Conservation (phyloP, 2,329 filamentous ascomycete genomes). For the Thelonectria blattea region DNA sequence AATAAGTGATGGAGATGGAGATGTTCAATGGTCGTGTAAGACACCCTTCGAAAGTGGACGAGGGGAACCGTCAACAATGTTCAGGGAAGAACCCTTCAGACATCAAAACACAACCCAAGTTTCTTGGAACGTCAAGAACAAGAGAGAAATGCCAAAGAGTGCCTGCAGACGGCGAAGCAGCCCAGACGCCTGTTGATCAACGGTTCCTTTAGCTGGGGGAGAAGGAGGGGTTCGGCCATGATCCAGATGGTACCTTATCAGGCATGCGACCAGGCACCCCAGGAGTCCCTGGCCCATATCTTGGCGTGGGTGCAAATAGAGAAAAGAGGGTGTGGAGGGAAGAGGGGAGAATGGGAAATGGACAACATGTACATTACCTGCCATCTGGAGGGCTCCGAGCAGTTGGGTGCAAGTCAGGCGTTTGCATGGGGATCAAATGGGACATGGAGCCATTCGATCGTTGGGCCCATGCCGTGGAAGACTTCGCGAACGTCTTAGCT, state of each 20-base stretch:
- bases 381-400: constrained; percentile 6
- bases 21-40: not conserved
- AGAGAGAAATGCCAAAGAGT: not conserved
- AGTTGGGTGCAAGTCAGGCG: not conserved
- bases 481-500: not conserved
- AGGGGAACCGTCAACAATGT: not conserved
- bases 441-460: not conserved
- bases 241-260: constrained; percentile 13
- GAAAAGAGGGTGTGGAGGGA: constrained; percentile 1
- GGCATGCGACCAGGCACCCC: constrained; percentile 2
- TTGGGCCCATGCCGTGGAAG: not conserved
- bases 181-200: constrained; percentile 5
- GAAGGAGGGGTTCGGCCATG: not conserved
- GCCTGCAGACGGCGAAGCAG: not conserved
- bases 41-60: not conserved
- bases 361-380: no score
- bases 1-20: not conserved
- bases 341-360: not conserved
- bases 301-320: not conserved
- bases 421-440: not conserved
- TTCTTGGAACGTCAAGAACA: not conserved
- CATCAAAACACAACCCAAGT: not conserved
- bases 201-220: not conserved
- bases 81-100: not conserved
- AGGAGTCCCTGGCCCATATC: not conserved